These are phyloP conservation scores for Margaritispora aquatica DNA, from an alignment of 495 filamentous ascomycete genomes.

Conservation along the genomic window DNA sequence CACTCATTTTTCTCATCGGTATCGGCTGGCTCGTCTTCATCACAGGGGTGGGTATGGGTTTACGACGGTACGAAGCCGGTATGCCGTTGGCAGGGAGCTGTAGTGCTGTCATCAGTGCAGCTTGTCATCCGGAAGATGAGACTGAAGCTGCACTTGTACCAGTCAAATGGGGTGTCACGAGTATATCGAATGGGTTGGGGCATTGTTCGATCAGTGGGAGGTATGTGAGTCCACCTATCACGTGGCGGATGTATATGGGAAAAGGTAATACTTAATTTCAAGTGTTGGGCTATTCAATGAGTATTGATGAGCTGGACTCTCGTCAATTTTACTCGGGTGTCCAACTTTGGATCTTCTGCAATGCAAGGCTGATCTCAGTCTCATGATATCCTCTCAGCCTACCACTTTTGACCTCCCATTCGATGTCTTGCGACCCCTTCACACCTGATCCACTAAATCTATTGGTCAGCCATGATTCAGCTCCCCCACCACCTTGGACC, in stretches of 20 bases:
- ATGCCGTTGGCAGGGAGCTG: conserved; percentile 38
- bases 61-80: conserved; percentile 23
- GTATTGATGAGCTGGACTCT: no score
- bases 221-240: conserved; percentile 16
- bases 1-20: conserved; percentile 27
- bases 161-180: conserved; percentile 34
- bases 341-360: background rate
- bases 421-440: background rate
- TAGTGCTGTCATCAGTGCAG: conserved; percentile 42
- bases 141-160: conserved; percentile 12
- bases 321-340: no score
- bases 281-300: no score
- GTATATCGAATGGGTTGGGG: conserved; percentile 7
- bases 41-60: conserved; percentile 13
- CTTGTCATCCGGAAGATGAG: conserved; percentile 32
- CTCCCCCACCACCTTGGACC: background rate
- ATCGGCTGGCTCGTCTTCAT: conserved; percentile 27
- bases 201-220: conserved; percentile 15
- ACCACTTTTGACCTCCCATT: background rate
- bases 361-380: background rate
- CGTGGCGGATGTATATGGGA: conserved; percentile 8
- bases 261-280: background rate
- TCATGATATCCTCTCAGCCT: background rate
- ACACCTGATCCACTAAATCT: background rate
- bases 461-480: background rate